A percentile compares a stretch with the other conserved stretches of the same genome.
Conservation (phyloP, 2,329 filamentous ascomycete species). For the Colletotrichum orbiculare region DNA sequence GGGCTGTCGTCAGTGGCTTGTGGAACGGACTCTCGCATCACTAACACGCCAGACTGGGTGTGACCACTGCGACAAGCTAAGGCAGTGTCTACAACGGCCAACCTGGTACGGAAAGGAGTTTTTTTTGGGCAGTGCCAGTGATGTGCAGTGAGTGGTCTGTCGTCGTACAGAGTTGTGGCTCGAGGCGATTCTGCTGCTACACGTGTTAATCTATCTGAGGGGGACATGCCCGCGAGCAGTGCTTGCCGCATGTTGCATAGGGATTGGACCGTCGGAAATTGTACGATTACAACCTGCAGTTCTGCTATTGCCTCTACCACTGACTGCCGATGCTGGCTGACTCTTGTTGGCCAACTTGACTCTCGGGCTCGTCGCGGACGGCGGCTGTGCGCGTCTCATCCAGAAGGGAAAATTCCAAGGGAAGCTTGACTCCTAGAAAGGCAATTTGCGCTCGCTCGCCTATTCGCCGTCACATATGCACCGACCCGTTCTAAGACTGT, state of each 20-base stretch:
- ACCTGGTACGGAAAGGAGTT: conserved; percentile 1
- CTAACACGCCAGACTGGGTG: conserved; percentile 18
- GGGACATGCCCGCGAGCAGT: too few species aligned
- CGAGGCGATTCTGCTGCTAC: neutral
- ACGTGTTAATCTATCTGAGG: too few species aligned
- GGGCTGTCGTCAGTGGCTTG: conserved; percentile 23
- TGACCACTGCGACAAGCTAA: conserved; percentile 13
- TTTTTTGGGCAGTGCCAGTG: too few species aligned
- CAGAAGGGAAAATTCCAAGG: neutral
- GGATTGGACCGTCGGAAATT: too few species aligned
- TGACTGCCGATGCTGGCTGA: neutral
- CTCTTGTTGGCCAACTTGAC: conserved; percentile 7
- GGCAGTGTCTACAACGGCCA: conserved; percentile 14
- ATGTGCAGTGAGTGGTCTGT: neutral
- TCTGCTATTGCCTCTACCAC: neutral
- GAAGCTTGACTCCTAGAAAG: neutral
- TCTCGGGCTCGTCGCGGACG: conserved; percentile 27
- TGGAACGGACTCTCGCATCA: neutral
- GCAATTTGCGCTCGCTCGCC: neutral
- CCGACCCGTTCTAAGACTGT: neutral
- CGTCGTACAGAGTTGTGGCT: conserved; percentile 2
- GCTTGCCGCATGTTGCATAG: too few species aligned
- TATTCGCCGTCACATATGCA: neutral
- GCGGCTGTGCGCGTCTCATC: conserved; percentile 35
- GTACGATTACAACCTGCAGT: too few species aligned